Evolutionary conservation across 2,329 filamentous ascomycete genomes (phyloP).

Genomic region (Xylariaceae sp.): DNA sequence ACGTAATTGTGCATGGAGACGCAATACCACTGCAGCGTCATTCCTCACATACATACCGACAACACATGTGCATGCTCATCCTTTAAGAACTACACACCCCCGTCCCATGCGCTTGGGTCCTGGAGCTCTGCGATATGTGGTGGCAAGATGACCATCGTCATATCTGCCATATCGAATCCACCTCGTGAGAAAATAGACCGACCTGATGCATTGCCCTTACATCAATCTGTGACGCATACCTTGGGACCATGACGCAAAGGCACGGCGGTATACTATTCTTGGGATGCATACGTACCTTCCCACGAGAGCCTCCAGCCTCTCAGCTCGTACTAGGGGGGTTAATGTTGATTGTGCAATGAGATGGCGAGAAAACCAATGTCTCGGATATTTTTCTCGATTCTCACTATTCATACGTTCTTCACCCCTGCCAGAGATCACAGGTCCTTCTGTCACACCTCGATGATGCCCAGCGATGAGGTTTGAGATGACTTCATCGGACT

Average conservation of each 20-base stretch:
- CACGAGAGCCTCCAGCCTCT: conserved; percentile 3
- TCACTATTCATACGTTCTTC: background rate
- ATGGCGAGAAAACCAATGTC: background rate
- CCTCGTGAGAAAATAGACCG: background rate
- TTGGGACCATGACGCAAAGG: conserved; percentile 8
- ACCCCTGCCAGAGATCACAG: background rate
- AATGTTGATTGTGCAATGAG: background rate
- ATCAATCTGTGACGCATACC: conserved; percentile 9
- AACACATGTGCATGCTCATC: background rate
- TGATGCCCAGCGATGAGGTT: background rate
- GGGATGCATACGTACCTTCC: background rate
- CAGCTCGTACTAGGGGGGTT: background rate
- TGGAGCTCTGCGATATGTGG: conserved; percentile 3
- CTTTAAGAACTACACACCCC: background rate
- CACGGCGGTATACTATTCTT: background rate
- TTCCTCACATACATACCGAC: background rate
- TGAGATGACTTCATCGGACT: conserved; percentile 4
- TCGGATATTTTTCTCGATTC: background rate
- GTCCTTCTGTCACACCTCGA: background rate
- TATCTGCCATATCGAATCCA: background rate
- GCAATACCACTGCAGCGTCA: background rate
- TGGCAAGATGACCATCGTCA: background rate
- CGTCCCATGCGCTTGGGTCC: background rate
- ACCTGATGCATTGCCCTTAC: conserved; percentile 12
- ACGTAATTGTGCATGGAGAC: background rate